phyloP scores from a whole-genome alignment of 768 basidiomycete genomes.

The Suillus tomentosus region DNA sequence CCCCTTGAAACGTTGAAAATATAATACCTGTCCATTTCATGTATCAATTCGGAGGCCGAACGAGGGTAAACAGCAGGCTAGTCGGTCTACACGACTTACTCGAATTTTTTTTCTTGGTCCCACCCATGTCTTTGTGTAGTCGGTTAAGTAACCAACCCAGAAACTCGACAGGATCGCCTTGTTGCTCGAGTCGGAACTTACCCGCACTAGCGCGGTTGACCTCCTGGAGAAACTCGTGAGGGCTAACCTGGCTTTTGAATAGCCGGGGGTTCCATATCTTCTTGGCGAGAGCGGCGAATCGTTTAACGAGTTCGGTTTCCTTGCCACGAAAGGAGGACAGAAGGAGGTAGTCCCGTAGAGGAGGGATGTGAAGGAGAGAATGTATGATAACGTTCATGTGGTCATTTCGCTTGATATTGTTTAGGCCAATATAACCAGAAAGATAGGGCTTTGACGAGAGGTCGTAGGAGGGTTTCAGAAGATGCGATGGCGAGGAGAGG shows the following conservation, averaged over 20 bases:
- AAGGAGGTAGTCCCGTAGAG: constrained; percentile 85
- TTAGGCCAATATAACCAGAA: constrained; percentile 93
- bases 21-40: constrained; percentile 67
- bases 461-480: constrained; percentile 82
- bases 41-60: constrained; percentile 20
- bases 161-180: constrained; percentile 97
- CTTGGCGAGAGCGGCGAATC: constrained; percentile 85
- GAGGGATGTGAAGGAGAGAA: constrained; percentile 86
- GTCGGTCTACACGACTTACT: constrained; percentile 53
- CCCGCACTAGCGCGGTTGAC: constrained; percentile 87
- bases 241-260: constrained; percentile 98
- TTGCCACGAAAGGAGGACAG: constrained; percentile 74
- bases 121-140: constrained; percentile 90
- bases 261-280: constrained; percentile 95
- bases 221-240: constrained; percentile 99
- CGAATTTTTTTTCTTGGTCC: constrained; percentile 89
- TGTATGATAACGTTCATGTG: constrained; percentile 98
- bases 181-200: constrained; percentile 90
- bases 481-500: constrained; percentile 58
- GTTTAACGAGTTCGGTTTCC: constrained; percentile 83
- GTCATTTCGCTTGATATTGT: constrained; percentile 97
- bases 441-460: constrained; percentile 79
- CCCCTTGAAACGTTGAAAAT: constrained; percentile 92
- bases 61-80: neutral
- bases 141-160: constrained; percentile 93